phyloP scores from a whole-genome alignment of 768 basidiomycete genomes.

The Harrya chromipes region DNA sequence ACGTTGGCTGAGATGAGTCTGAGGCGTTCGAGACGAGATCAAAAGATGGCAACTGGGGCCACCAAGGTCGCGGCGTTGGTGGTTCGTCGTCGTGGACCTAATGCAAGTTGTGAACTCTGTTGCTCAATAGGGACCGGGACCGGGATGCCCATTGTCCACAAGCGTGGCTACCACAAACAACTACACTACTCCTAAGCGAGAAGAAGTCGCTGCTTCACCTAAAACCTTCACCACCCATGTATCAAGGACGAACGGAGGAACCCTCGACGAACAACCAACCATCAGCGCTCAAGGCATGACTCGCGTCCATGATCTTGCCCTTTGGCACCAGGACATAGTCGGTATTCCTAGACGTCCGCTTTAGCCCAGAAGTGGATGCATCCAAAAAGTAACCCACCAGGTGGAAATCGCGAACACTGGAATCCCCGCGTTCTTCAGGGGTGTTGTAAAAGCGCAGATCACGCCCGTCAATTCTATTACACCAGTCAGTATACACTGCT shows the following conservation, averaged over 20 bases:
- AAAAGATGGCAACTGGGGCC: not conserved
- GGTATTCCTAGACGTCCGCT: constrained; percentile 49
- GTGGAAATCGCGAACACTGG: constrained; percentile 63
- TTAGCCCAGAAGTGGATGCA: not conserved
- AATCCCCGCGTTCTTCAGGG: constrained; percentile 49
- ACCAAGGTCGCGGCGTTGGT: not conserved
- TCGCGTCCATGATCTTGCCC: constrained; percentile 40
- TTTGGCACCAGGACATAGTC: constrained; percentile 59
- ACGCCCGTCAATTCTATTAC: constrained; percentile 53
- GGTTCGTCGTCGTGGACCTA: constrained; percentile 10
- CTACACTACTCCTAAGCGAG: not conserved
- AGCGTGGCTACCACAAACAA: not conserved
- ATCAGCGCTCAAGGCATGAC: constrained; percentile 42
- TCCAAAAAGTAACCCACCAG: constrained; percentile 41
- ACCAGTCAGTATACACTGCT: not conserved
- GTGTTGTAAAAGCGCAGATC: constrained; percentile 49
- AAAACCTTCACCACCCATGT: too few relatives aligned
- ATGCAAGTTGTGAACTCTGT: constrained; percentile 9
- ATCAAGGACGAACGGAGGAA: constrained; percentile 7
- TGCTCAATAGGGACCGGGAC: not conserved
- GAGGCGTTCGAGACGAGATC: not conserved
- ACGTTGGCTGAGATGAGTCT: not conserved
- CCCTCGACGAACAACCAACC: constrained; percentile 42
- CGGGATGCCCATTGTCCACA: too few relatives aligned
- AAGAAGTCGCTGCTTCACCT: too few relatives aligned